phyloP scores from a whole-genome alignment of 106 monocot species.

The Hemerocallis citrina region DNA sequence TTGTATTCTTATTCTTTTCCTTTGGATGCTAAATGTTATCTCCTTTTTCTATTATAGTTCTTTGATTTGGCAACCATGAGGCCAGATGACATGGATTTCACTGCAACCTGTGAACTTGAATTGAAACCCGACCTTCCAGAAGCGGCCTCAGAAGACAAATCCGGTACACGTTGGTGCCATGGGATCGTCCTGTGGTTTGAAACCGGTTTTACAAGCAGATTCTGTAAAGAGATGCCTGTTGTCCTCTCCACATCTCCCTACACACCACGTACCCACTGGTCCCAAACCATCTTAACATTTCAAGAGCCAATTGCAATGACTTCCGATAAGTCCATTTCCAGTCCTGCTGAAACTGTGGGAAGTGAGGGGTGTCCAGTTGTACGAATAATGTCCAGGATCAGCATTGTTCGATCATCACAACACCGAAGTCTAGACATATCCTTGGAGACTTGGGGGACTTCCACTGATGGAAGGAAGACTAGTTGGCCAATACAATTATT shows the following conservation, averaged over 20 bases:
- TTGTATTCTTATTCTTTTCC: no score
- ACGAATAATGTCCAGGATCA: constrained; percentile 45
- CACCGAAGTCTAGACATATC: constrained; percentile 88
- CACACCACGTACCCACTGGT: constrained; percentile 72
- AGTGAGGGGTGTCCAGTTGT: constrained; percentile 40
- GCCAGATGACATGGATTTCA: constrained; percentile 80
- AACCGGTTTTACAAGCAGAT: constrained; percentile 68
- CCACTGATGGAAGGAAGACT: constrained; percentile 40
- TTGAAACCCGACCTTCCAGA: constrained; percentile 10
- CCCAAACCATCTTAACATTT: constrained; percentile 90
- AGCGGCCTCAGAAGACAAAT: background rate
- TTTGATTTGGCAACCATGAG: constrained; percentile 88
- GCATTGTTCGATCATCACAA: constrained; percentile 59
- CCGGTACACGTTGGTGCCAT: constrained; percentile 45
- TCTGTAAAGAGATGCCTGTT: constrained; percentile 67
- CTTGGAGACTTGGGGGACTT: constrained; percentile 45
- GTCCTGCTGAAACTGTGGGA: constrained; percentile 31
- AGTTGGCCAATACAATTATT: constrained; percentile 72
- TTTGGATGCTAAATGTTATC: no score
- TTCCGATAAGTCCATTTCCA: constrained; percentile 2
- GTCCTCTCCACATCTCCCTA: constrained; percentile 78
- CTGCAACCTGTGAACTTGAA: constrained; percentile 56
- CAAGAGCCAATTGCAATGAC: constrained; percentile 70
- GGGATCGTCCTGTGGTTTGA: constrained; percentile 95
- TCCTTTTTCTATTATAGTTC: constrained; percentile 32